A percentile compares a stretch with the other conserved stretches of the same genome.
These are phyloP conservation scores for Dipteronia sinensis DNA, from an alignment of 345 rosid genomes.

Conservation along the genomic window DNA sequence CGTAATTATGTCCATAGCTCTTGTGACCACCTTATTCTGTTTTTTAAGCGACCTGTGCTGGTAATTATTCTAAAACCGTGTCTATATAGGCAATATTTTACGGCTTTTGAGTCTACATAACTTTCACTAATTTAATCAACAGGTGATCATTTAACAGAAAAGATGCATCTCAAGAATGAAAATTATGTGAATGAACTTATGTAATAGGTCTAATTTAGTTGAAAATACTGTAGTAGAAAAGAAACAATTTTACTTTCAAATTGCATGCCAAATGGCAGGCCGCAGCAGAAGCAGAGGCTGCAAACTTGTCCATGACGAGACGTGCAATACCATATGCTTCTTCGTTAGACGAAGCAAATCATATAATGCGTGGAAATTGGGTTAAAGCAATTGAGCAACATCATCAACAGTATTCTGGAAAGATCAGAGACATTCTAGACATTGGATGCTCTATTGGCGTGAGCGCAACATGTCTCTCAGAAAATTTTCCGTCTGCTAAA, in stretches of 20 bases:
- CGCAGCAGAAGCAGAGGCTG: slow-evolving; percentile 77
- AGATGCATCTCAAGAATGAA: neutral
- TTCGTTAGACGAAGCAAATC: slow-evolving; percentile 49
- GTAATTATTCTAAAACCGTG: neutral
- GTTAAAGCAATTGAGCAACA: slow-evolving; percentile 48
- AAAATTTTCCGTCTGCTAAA: slow-evolving; percentile 49
- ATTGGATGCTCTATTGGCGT: slow-evolving; percentile 73
- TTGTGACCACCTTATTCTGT: neutral
- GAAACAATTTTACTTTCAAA: neutral
- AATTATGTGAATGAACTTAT: neutral
- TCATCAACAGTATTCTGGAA: slow-evolving; percentile 42
- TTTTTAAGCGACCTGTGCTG: neutral
- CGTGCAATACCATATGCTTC: slow-evolving; percentile 57
- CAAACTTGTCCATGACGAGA: slow-evolving; percentile 51
- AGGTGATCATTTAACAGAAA: neutral
- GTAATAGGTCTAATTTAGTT: neutral
- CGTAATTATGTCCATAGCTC: neutral
- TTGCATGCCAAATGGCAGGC: slow-evolving; percentile 41
- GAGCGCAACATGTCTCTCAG: slow-evolving; percentile 57
- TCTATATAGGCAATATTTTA: neutral
- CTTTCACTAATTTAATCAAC: neutral
- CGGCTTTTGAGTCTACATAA: neutral
- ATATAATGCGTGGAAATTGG: slow-evolving; percentile 60
- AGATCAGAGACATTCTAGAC: slow-evolving; percentile 50
- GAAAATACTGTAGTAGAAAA: slow-evolving; percentile 1